Conservation (phyloP, 257 asterid species). For the Capsicum pubescens region DNA sequence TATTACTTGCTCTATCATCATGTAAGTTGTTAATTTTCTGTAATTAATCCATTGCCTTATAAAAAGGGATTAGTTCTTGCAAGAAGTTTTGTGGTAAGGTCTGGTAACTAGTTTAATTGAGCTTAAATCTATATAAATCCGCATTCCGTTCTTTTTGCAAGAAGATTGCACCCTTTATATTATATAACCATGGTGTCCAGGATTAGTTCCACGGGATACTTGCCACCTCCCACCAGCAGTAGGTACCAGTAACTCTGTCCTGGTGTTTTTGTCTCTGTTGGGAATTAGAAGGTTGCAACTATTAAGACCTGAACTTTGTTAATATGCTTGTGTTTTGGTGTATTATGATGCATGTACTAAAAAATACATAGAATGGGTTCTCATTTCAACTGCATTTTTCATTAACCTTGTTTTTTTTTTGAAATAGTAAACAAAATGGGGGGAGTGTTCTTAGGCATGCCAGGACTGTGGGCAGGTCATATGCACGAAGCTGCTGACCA, state of each 20-base stretch:
- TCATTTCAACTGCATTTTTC: conserved; percentile 4
- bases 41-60: too few relatives aligned
- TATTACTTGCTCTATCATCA: too few relatives aligned
- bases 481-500: conserved; percentile 81
- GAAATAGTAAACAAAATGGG: conserved; percentile 51
- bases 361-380: not conserved
- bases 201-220: too few relatives aligned
- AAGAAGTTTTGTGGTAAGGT: too few relatives aligned
- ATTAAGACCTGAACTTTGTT: not conserved
- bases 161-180: too few relatives aligned
- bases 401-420: not conserved
- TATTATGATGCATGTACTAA: not conserved
- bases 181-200: too few relatives aligned
- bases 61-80: too few relatives aligned
- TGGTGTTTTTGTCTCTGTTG: too few relatives aligned
- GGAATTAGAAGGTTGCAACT: not conserved
- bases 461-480: conserved; percentile 90
- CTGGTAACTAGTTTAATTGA: not conserved
- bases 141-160: too few relatives aligned
- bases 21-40: too few relatives aligned
- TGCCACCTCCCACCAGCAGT: too few relatives aligned
- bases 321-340: not conserved
- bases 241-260: too few relatives aligned
- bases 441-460: conserved; percentile 75
- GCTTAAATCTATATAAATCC: not conserved